Base-by-base conservation (phyloP, 164 flowering plant species). In the Aristolochia californica region DNA sequence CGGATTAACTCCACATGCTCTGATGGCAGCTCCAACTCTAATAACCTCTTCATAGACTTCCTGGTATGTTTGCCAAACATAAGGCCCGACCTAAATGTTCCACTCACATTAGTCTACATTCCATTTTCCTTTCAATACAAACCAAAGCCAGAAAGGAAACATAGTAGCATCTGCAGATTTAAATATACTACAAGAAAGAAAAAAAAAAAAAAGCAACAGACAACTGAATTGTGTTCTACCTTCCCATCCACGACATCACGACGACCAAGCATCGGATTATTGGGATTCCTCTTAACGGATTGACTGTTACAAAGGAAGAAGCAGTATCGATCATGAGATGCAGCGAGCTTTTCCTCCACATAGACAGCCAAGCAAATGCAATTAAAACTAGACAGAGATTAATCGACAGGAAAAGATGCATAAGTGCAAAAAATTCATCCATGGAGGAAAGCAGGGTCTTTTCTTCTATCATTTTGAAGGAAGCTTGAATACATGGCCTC, bases 21-120 rank as follows among this genome's bases (percentile, higher is more conserved):
- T 77, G 23, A 86, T 82, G 49, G 97, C 91, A 4, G 99, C 86
- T 17, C 95, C 96, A 59, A 85, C 62, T 55, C 65, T 67, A 17
- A 88, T 57, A 9, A 87, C 72, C 34, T 80, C 58, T 52, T 84
- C 82, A 55, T 84, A 78, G 23, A 70, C 96, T 58, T 94, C 87
- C 57, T 82, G 67, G 64, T 88, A 94, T 16, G 95, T 84, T 44
- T 62, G 64, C 96, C 95, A 94, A 16, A 60, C 73, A 62, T 94
- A 94, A 0, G 83, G 75, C 62, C 95, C 91, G 5, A 60, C 96
- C 87, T 88, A 10, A 50, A 50, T 22, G 10, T 15, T 14, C n/a
- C 22, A 50, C 4, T 50, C 15, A 13, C 26, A 47, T 47, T 34
- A 34, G 40, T 34, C 40, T 8, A 7, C 30, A 28, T 28, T n/a